Conservation (phyloP, 352 stramenopile genomes). For the Globisporangium iwayamae region DNA sequence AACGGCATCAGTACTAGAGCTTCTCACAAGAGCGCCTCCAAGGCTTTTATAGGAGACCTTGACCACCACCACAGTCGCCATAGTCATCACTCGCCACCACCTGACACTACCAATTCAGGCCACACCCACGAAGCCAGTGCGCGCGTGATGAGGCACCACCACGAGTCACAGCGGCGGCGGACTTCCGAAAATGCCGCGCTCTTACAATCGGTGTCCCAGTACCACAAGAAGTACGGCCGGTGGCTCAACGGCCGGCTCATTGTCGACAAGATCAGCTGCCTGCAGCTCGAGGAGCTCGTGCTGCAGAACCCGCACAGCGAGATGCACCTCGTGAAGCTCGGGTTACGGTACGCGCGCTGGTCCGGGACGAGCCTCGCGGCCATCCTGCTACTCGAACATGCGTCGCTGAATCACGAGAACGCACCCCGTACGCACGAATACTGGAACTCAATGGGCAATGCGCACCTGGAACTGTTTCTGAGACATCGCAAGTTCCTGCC, state of each 20-base stretch:
- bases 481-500: constrained; percentile 62
- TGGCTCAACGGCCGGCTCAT: constrained; percentile 44
- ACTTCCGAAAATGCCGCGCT: not conserved
- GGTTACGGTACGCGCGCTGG: constrained; percentile 53
- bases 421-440: constrained; percentile 48
- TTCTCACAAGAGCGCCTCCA: not conserved
- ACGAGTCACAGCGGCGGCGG: not conserved
- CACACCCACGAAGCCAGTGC: not conserved
- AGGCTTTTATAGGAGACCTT: not conserved
- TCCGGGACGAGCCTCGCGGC: constrained; percentile 45
- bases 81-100: not conserved
- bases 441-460: constrained; percentile 63
- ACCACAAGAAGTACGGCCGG: constrained; percentile 61
- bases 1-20: not conserved
- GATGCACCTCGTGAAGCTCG: constrained; percentile 50
- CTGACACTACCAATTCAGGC: not conserved
- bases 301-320: constrained; percentile 38
- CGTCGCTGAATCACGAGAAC: constrained; percentile 37
- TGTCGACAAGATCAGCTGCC: constrained; percentile 63
- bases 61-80: not conserved
- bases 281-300: constrained; percentile 66
- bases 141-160: not conserved
- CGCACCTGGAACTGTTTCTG: constrained; percentile 63
- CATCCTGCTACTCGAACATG: constrained; percentile 59
- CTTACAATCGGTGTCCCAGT: constrained; percentile 19